phyloP scores from a whole-genome alignment of 768 basidiomycete genomes.

The Pleurotus cornucopiae region DNA sequence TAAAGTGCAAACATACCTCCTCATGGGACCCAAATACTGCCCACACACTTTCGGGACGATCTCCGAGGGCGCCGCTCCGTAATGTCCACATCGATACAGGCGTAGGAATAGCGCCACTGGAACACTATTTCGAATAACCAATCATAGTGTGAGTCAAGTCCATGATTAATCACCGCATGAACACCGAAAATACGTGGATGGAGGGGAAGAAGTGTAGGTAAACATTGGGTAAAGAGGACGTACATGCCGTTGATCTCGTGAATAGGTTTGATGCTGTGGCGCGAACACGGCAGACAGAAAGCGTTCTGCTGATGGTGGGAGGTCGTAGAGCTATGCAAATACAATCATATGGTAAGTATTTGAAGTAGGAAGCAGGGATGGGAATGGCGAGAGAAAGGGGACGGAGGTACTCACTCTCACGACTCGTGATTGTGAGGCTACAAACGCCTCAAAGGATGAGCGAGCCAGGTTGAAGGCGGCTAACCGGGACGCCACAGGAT shows the following conservation, averaged over 20 bases:
- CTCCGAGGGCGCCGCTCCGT: conserved; percentile 25
- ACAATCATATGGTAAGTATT: conserved; percentile 9
- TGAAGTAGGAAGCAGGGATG: conserved; percentile 3
- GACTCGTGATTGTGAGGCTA: conserved; percentile 49
- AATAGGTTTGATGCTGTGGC: conserved; percentile 19
- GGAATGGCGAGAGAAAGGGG: conserved; percentile 6
- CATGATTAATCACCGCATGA: conserved; percentile 1
- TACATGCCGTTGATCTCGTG: conserved; percentile 15
- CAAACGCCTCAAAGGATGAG: conserved; percentile 33
- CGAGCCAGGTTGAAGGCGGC: neutral
- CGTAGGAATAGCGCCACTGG: conserved; percentile 19
- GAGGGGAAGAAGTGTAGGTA: conserved; percentile 8
- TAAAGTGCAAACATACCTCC: conserved; percentile 41
- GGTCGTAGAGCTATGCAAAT: conserved; percentile 30
- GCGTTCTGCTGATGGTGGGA: conserved; percentile 31
- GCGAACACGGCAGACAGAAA: conserved; percentile 35
- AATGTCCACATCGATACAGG: conserved; percentile 49
- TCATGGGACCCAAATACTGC: conserved; percentile 56
- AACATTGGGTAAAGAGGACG: conserved; percentile 18
- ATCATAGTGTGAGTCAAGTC: conserved; percentile 4
- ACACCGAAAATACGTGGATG: neutral
- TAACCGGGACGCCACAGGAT: conserved; percentile 3
- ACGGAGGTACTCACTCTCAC: conserved; percentile 39
- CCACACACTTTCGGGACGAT: conserved; percentile 39
- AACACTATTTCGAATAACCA: conserved; percentile 16